Evolutionary conservation across 2,329 filamentous ascomycete genomes (phyloP), one percentile per base, ranked within the genome.

Genomic region (Alternaria novae-zelandiae): DNA sequence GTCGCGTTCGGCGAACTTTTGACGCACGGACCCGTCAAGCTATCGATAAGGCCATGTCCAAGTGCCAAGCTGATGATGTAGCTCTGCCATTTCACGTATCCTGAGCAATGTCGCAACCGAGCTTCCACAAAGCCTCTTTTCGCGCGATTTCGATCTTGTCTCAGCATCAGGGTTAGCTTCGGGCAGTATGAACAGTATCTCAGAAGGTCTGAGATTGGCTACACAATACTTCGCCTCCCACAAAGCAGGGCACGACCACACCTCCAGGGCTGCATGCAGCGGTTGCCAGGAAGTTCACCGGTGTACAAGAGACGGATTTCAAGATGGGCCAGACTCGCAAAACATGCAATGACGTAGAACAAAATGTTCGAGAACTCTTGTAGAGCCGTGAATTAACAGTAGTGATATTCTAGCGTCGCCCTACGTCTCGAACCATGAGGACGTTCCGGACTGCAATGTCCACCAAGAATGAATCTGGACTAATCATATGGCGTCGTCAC

Each of bases 1-100:
- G 45, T 62, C 59, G 59, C 59, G 57, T 61, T 55, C 26, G 20
- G 6, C 44, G 49, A 54, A 59, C 59, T 62, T 62, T 62, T 54
- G 47, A 15, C 5, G 59, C 59, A 62, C 55, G 23, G 47, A 7
- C 59, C 17, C 2, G 3, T 10, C 8, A 1, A 2, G 4, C 17
- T 57, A 60, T 54, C 59, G 47, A 62, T 62, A 58, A 56, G 30
- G 15, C 12, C 9, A 4, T 23, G 49, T 13, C 49, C 26, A 41
- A 17, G 36, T 53, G 30, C 49, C 20, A 21, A 53, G 13, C 32
- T 15, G 25, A 62, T 51, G 43, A 51, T 54, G 47, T 57, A n/a
- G 28, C 28, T 49, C 28, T 51, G 49, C 49, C 20, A 11, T 53
- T 28, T 36, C 49, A 53, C 49, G 13, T 10, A 41, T 36, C 21